phyloP scores from a whole-genome alignment of 2,329 filamentous ascomycete species.

The Exophiala lecanii-corni region DNA sequence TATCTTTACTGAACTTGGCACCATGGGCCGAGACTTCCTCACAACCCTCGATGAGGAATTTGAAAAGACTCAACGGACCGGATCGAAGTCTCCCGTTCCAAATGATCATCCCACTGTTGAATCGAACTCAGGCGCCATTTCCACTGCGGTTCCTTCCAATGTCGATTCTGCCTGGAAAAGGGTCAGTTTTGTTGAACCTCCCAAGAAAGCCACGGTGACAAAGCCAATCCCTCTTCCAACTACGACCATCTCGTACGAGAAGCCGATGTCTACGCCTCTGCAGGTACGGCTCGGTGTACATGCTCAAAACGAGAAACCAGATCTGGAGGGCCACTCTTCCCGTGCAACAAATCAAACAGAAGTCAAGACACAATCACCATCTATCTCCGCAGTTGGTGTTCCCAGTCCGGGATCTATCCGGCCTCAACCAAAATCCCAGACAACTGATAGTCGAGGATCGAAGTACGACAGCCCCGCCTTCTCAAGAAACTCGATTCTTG shows the following conservation, averaged over 20 bases:
- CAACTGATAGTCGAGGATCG: neutral
- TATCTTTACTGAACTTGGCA: constrained; percentile 39
- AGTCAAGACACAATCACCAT: neutral
- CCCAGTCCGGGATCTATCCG: neutral
- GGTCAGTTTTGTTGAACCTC: constrained; percentile 13
- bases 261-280: too few species aligned
- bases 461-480: neutral
- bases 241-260: neutral
- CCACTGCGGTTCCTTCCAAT: neutral
- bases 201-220: too few species aligned
- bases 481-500: constrained; percentile 26
- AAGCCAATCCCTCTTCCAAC: neutral
- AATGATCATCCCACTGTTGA: neutral
- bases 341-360: neutral
- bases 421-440: neutral
- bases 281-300: too few species aligned
- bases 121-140: neutral
- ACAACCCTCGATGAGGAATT: constrained; percentile 11
- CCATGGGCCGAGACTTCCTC: constrained; percentile 20
- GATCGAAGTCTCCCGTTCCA: neutral
- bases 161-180: constrained; percentile 4
- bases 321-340: neutral
- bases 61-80: constrained; percentile 1
- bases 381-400: neutral
- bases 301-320: neutral